Base-by-base conservation (phyloP, 163 green algal genomes). In the Chlorella variabilis region DNA sequence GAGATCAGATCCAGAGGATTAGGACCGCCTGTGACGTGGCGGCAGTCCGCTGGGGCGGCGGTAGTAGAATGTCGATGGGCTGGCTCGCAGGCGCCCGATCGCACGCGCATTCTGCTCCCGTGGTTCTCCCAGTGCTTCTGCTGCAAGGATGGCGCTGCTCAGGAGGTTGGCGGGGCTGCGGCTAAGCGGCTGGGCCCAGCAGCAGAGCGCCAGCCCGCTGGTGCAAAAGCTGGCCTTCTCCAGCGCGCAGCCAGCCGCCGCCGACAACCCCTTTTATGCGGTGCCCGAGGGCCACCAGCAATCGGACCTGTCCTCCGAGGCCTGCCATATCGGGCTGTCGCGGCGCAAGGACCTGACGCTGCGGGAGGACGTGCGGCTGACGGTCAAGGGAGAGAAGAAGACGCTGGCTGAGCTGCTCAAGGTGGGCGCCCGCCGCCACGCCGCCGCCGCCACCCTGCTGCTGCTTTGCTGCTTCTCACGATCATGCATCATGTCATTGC, bases 271-370 rank as follows among this genome's bases (percentile, higher is more conserved):
- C 0, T 70, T 73, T n/a, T 82, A 84, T 9, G 68, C 81, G 18
- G 87, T 97, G 41, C 94, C 94, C 23, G 87, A 90, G 56, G 93
- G 93, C 49, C 93, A 97, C 79, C 61, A 89, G 25, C 81, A 91
- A 20, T 94, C 90, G 0, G 94, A 97, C 87, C 84, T 97, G 25
- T 90, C 77, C 54, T 84, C 85, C 54, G 80, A 63, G 2, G 86
- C 79, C 15, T 96, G 91, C 80, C 90, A 97, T 84, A 96, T 97
- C 71, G 90, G 91, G 5, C 71, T 97, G 18, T 89, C 88, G 58
- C 80, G 94, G n/a, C 85, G 93, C 13, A 81, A 94, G 38, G 93
- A 97, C 80, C 71, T 97, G 25, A 96, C 91, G n/a, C 77, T 97
- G 69, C 83, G 94, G 21, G 79, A 91, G 34, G 80, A 87, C 23